Base-by-base conservation (phyloP, 345 rosid species). In the Citrus sp. region DNA sequence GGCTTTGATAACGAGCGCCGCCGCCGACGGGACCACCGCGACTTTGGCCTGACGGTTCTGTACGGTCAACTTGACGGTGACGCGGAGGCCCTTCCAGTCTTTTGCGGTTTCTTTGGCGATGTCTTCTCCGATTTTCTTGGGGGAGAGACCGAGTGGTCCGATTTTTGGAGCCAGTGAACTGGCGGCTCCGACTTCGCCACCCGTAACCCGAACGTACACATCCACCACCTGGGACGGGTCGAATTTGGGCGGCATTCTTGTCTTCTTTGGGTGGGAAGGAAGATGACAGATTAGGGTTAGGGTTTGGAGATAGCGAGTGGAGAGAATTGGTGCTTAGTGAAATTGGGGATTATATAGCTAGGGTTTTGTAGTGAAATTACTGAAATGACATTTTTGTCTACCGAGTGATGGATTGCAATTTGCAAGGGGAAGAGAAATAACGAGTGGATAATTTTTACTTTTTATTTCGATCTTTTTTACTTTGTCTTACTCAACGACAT, bases 1-100 rank as follows among this genome's bases (percentile, higher is more conserved):
- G 0, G 91, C 88, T 80, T 89, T 89, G 82, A 89, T 89, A 6
- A 89, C 91, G 4, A 89, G 85, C 1, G 93, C 91, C 6, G 93
- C 91, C 7, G 91, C 93, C 1, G 93, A 89, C 9, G 93, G 93
- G 49, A 89, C 93, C 2, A 90, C 93, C 0, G 86, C 62, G 37
- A 90, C 92, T 70, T 90, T 90, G 0, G 92, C 94, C 54, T 90
- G 94, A 16, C 94, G 88, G 38, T 90, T 90, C 83, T 88, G 93
- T 0, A 90, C 93, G 9, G 93, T 90, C 4, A 90, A 87, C 86
- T 90, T 90, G 24, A 90, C 93, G 8, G 92, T 90, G 1, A 90
- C 92, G 19, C 92, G 75, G 3, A 90, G 88, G 60, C 94, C 94
- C 83, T 89, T 90, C 94, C 94, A 90, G 69, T 90, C 94, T 81